Evolutionary conservation across 129 eudicot species (phyloP), one percentile per base, ranked within the genome.

Genomic region (Rutidosis leptorrhynchoides): DNA sequence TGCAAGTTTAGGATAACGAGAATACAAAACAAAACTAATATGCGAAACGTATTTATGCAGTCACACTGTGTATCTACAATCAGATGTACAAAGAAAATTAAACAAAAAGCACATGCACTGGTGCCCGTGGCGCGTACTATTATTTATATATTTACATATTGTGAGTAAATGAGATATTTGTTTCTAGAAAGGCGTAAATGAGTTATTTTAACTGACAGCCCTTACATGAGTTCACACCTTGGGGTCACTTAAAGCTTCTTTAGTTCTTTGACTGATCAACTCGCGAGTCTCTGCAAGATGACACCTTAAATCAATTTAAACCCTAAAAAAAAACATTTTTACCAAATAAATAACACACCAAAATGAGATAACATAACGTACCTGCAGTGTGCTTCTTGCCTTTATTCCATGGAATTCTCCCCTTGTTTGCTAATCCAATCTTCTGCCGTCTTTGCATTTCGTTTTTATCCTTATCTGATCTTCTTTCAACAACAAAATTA

Each of bases 181-280:
- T n/a, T n/a, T n/a, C n/a, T n/a, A n/a, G n/a, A n/a, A n/a, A n/a
- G n/a, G n/a, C n/a, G n/a, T n/a, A n/a, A n/a, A n/a, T n/a, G n/a
- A n/a, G n/a, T n/a, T n/a, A 30, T 62, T 64, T 29, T 37, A 71
- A 73, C 63, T 30, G 54, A 71, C 60, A 65, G 83, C 83, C 80
- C 96, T 87, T 91, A 91, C 96, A 83, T 79, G 90, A 85, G 89
- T 85, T 88, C 96, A 93, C 98, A 93, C 98, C 98, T 93, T 88
- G 92, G 98, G 98, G 74, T 93, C 91, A 53, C 79, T 88, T 83
- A 93, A 66, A 74, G 98, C 98, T 82, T 85, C 98, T 73, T 65
- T 84, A 33, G 95, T 88, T 71, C 84, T 85, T 65, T 69, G 64
- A 21, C 84, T 80, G 81, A 93, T 93, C 72, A 69, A 79, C 76